Evolutionary conservation across 2,329 filamentous ascomycete species (phyloP), one percentile per base, ranked within the genome.

Genomic region (Aspergillus tubingensis): DNA sequence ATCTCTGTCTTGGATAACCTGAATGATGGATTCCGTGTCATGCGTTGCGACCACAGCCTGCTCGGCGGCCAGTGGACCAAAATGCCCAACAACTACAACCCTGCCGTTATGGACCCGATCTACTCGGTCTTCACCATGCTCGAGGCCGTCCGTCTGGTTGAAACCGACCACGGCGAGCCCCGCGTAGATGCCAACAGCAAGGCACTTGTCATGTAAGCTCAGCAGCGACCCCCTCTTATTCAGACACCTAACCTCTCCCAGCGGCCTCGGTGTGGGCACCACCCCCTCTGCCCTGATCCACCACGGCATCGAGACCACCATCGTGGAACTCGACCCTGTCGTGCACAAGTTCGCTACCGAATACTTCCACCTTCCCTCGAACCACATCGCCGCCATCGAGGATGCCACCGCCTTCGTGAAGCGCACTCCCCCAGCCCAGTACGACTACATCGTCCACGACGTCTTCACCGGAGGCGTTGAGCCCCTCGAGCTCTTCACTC

Each of bases 391-490:
- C n/a, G 85, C 91, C 56, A 88, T 98, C 64, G 85, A 88, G 54
- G 92, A 99, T 69, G 95, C 95, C 0, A 86, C 92, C 2, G 78
- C 80, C n/a, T 96, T 85, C 71, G 84, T 88, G 7, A 68, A 79
- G 11, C 71, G 75, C 10, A 77, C 74, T 84, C 80, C 57, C 70
- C 77, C 54, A 67, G 77, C 27, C 68, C 79, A 59, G 74, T 99
- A 90, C 74, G 89, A 97, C 78, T 98, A 96, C 79, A 95, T 99
- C 71, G 84, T 99, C 57, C 95, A 99, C 75, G 95, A 99, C 68
- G 95, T 99, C 23, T 99, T 99, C 75, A 99, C 95, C 0, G 95
- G 95, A 23, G 95, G 95, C 55, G 93, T 92, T 0, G 95, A 98
- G 75, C 95, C 95, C 0, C 86, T 93, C 2, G 82, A 88, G 7